Base-by-base conservation (phyloP, 805 yeast genomes). In the Yarrowia osloensis region DNA sequence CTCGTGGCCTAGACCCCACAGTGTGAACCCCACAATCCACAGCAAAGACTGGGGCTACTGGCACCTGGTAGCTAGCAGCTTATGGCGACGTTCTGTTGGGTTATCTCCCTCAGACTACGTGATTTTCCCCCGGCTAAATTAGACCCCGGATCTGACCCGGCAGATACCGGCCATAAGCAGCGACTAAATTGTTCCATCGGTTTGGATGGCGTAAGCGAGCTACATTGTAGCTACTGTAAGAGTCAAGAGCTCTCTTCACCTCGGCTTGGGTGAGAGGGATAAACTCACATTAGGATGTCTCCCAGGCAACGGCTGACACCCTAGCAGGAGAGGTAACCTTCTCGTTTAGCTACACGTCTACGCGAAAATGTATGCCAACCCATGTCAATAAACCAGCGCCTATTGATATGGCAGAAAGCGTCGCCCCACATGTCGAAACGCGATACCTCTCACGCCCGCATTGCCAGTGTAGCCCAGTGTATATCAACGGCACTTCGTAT, bases 91-190 rank as follows among this genome's bases (percentile, higher is more conserved):
- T 50, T 50, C 26, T 50, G 55, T 50, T 50, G 55, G 55, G 55
- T 29, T 29, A 13, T 29, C 24, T n/a, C n/a, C n/a, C n/a, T 31
- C 55, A 19, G n/a, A 31, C 39, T 29, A 31, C 37, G 26, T 12
- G 6, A 46, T 7, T 7, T 44, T 15, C 19, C 28, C 57, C 40
- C 57, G 40, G 26, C 57, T 50, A 50, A 33, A 33, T 50, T 50
- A 50, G 57, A 19, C 57, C 57, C 57, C 57, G 28, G 19, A 6
- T 15, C 17, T 33, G 8, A 21, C 24, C 57, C 55, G 55, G 57
- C 6, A n/a, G 29, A 31, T 33, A 21, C 40, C 40, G 57, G 21
- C 4, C 19, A 15, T 4, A 4, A 19, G 19, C 2, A 0, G 3
- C 21, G 21, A 21, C 37, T 29, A 50, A 49, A 33, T 29, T 33